Conservation (phyloP, 371 early-diverging fungal species). For the Actinomortierella ambigua region DNA sequence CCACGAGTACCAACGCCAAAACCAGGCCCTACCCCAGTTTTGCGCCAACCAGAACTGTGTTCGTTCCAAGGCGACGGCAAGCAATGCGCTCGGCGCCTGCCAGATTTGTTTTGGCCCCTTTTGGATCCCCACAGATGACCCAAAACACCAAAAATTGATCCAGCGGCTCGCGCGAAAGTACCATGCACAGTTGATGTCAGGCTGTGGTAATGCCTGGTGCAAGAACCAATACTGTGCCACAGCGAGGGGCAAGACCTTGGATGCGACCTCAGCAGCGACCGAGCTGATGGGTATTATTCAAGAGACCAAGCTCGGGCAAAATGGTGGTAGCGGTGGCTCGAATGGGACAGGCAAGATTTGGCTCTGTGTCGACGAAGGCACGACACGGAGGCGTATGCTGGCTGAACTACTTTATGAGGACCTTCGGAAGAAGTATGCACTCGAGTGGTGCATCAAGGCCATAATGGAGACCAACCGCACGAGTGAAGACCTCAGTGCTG, state of each 20-base stretch:
- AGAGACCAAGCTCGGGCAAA: slow-evolving; percentile 39
- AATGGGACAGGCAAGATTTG: slow-evolving; percentile 46
- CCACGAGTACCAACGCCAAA: slow-evolving; percentile 73
- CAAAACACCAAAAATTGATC: slow-evolving; percentile 71
- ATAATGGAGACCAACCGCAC: slow-evolving; percentile 52
- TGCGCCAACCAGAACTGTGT: slow-evolving; percentile 83
- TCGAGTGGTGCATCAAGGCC: slow-evolving; percentile 77
- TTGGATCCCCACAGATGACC: slow-evolving; percentile 82
- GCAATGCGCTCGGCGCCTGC: slow-evolving; percentile 70
- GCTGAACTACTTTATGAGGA: slow-evolving; percentile 55
- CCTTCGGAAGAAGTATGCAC: slow-evolving; percentile 48
- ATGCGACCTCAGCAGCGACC: slow-evolving; percentile 75
- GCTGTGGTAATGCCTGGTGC: slow-evolving; percentile 79
- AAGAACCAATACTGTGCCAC: slow-evolving; percentile 78
- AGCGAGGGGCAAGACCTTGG: slow-evolving; percentile 51
- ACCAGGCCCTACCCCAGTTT: slow-evolving; percentile 55
- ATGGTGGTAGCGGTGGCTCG: not conserved
- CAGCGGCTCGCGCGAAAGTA: slow-evolving; percentile 74
- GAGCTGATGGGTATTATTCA: slow-evolving; percentile 59
- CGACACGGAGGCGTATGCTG: slow-evolving; percentile 54
- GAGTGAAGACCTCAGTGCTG: slow-evolving; percentile 58
- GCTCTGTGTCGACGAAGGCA: slow-evolving; percentile 73
- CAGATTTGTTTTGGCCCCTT: slow-evolving; percentile 83
- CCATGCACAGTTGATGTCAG: slow-evolving; percentile 78
- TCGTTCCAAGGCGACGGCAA: slow-evolving; percentile 50